These are phyloP conservation scores for Lactarius akahatsu DNA, from an alignment of 768 basidiomycete species.

Conservation along the genomic window DNA sequence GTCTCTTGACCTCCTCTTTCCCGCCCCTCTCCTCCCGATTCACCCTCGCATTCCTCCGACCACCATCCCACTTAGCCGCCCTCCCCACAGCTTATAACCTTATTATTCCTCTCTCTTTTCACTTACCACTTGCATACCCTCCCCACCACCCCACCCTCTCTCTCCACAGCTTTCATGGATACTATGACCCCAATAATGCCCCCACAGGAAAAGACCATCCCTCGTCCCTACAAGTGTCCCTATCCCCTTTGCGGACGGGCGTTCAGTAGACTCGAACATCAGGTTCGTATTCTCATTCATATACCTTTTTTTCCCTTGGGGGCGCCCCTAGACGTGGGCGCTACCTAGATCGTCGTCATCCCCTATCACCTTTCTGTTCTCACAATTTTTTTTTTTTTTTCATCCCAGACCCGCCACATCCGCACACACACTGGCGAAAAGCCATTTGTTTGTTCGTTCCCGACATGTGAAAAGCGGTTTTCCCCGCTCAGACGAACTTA, in stretches of 20 bases:
- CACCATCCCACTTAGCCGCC: neutral
- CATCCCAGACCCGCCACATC: constrained; percentile 86
- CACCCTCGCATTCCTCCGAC: constrained; percentile 17
- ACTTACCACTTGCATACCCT: constrained; percentile 1
- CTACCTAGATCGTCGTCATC: constrained; percentile 13
- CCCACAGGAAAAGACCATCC: constrained; percentile 31
- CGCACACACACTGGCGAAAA: constrained; percentile 99
- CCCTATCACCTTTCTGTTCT: neutral
- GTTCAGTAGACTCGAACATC: constrained; percentile 95
- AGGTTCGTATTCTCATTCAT: constrained; percentile 50
- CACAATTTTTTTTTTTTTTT: constrained; percentile 1
- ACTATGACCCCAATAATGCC: neutral
- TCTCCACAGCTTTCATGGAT: constrained; percentile 6
- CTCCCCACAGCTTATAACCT: constrained; percentile 17
- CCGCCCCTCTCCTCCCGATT: constrained; percentile 7
- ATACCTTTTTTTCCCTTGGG: constrained; percentile 24
- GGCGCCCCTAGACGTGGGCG: neutral
- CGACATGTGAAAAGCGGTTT: constrained; percentile 97
- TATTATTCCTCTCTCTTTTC: neutral
- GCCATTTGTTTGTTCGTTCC: constrained; percentile 88
- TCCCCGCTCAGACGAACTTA: constrained; percentile 98
- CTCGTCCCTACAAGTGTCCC: constrained; percentile 95
- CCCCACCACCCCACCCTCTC: neutral
- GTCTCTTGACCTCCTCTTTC: constrained; percentile 1
- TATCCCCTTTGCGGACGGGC: constrained; percentile 89